These are phyloP conservation scores for Fusarium decemcellulare DNA, from an alignment of 2,329 filamentous ascomycete genomes.

Conservation along the genomic window DNA sequence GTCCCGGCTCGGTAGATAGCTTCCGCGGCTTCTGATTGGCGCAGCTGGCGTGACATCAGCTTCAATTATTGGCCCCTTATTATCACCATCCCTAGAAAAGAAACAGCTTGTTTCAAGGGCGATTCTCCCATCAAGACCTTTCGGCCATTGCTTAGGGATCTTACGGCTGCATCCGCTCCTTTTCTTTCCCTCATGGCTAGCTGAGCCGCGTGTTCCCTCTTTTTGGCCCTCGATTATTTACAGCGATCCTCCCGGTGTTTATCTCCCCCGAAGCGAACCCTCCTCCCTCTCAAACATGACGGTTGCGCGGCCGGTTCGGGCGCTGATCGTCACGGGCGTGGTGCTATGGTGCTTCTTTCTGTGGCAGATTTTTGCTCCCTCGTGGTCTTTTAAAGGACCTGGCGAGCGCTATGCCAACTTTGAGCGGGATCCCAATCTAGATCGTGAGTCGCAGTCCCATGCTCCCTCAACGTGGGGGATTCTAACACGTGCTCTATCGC, in stretches of 20 bases:
- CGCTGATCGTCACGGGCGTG: slow-evolving; percentile 79
- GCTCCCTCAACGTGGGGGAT: slow-evolving; percentile 6
- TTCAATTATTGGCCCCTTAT: slow-evolving; percentile 40
- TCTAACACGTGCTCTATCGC: slow-evolving; percentile 36
- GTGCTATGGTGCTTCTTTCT: slow-evolving; percentile 84
- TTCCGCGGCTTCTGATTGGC: slow-evolving; percentile 37
- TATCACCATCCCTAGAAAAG: slow-evolving; percentile 23
- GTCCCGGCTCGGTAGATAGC: slow-evolving; percentile 22
- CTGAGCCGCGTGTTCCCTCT: slow-evolving; percentile 22
- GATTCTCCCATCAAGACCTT: not conserved
- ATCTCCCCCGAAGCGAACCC: slow-evolving; percentile 4
- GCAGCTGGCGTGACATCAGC: slow-evolving; percentile 36
- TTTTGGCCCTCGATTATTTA: slow-evolving; percentile 26
- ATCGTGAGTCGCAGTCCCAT: slow-evolving; percentile 72
- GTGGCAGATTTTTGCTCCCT: slow-evolving; percentile 78
- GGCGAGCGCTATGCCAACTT: slow-evolving; percentile 67
- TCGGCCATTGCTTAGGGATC: not conserved
- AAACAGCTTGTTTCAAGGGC: not conserved
- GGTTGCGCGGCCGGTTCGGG: slow-evolving; percentile 86
- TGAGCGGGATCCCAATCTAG: slow-evolving; percentile 86
- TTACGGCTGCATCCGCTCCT: not conserved
- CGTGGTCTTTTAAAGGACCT: slow-evolving; percentile 60
- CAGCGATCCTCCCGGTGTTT: slow-evolving; percentile 11
- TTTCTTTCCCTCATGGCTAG: slow-evolving; percentile 32
- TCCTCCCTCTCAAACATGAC: slow-evolving; percentile 72